These are phyloP conservation scores for Yamadazyma atlantica DNA, from an alignment of 1,139 yeast genomes.

Conservation along the genomic window DNA sequence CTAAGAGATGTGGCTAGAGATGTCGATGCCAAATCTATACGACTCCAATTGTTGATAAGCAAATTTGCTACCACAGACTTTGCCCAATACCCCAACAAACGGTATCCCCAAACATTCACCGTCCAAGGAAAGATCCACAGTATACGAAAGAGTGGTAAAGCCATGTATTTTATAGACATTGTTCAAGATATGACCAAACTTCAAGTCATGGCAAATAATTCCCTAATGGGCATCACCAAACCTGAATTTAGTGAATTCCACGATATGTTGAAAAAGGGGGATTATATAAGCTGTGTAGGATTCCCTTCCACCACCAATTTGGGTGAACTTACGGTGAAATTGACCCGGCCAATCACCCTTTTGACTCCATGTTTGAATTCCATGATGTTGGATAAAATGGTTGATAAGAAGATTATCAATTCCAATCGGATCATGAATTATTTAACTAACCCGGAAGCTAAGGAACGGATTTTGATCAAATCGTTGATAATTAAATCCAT, in stretches of 20 bases:
- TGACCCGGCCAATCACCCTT: conserved; percentile 46
- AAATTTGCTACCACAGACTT: conserved; percentile 8
- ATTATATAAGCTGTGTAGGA: conserved; percentile 64
- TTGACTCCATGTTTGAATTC: conserved; percentile 72
- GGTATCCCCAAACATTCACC: conserved; percentile 6
- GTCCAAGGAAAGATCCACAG: conserved; percentile 58
- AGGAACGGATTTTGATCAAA: conserved; percentile 52
- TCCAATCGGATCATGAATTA: conserved; percentile 75
- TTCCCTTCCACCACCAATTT: conserved; percentile 70
- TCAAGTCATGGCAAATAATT: conserved; percentile 62
- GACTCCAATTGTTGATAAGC: conserved; percentile 12
- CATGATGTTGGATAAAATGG: conserved; percentile 49
- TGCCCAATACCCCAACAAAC: conserved; percentile 7
- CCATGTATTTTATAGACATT: conserved; percentile 65
- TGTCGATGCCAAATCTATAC: conserved; percentile 4
- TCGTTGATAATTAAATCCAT: conserved; percentile 53
- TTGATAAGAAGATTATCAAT: conserved; percentile 57
- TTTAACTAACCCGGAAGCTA: conserved; percentile 50
- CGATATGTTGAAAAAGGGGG: conserved; percentile 63
- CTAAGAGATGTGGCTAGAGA: conserved; percentile 4
- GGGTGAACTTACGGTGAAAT: conserved; percentile 75
- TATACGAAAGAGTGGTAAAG: conserved; percentile 64
- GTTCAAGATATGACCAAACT: conserved; percentile 55
- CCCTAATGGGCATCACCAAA: conserved; percentile 38
- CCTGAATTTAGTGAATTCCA: conserved; percentile 49